Evolutionary conservation across 1,284 basidiomycete species (phyloP).

Genomic region (Wallemia ichthyophaga): DNA sequence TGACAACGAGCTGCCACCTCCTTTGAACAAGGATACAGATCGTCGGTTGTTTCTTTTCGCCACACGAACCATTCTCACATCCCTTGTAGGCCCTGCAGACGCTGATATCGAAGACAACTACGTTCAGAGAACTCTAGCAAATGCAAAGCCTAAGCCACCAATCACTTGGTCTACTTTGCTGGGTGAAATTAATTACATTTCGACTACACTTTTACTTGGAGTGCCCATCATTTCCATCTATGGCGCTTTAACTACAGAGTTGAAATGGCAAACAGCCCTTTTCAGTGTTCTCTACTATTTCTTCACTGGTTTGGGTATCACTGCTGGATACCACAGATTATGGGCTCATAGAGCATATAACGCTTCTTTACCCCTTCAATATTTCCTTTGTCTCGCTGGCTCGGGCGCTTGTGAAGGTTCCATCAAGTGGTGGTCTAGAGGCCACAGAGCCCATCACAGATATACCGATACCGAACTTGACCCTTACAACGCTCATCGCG

Average conservation of each 20-base stretch:
- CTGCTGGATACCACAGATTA: conserved; percentile 54
- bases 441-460: conserved; percentile 72
- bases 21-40: not conserved
- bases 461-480: conserved; percentile 89
- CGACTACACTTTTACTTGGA: conserved; percentile 39
- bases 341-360: conserved; percentile 83
- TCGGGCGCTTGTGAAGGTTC: conserved; percentile 68
- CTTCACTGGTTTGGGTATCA: conserved; percentile 43
- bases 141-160: conserved; percentile 19
- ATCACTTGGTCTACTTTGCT: not conserved
- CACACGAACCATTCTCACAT: not conserved
- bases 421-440: conserved; percentile 82
- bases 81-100: conserved; percentile 23
- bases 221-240: conserved; percentile 39
- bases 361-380: conserved; percentile 48
- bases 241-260: conserved; percentile 29
- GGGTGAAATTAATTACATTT: conserved; percentile 31
- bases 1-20: not conserved
- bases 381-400: conserved; percentile 41
- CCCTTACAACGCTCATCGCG: conserved; percentile 69
- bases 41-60: not conserved
- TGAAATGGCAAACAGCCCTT: conserved; percentile 33
- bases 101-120: conserved; percentile 60
- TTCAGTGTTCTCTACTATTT: conserved; percentile 55
- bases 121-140: conserved; percentile 50